Conservation (phyloP, 2,329 filamentous ascomycete species). For the Aspergillus costaricaensis region DNA sequence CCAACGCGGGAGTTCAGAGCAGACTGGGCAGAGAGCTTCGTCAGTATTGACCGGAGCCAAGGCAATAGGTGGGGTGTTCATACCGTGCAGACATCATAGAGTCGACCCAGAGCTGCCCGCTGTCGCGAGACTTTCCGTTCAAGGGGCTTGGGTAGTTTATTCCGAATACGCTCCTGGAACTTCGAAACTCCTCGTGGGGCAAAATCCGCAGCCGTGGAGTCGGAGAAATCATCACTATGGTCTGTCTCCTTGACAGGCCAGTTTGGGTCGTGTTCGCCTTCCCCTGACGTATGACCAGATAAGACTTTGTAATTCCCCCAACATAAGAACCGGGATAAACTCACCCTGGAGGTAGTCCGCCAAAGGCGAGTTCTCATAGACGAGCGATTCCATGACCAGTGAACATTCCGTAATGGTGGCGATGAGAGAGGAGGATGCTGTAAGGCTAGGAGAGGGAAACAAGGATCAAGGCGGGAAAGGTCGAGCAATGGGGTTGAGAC, state of each 20-base stretch:
- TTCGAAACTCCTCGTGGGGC: slow-evolving; percentile 54
- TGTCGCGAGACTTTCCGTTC: slow-evolving; percentile 36
- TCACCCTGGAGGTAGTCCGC: slow-evolving; percentile 87
- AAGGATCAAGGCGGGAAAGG: slow-evolving; percentile 13
- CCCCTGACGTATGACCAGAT: slow-evolving; percentile 36
- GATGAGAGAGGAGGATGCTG: slow-evolving; percentile 6
- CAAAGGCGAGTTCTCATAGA: slow-evolving; percentile 83
- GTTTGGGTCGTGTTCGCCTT: slow-evolving; percentile 48
- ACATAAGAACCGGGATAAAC: slow-evolving; percentile 26
- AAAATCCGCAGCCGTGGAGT: slow-evolving; percentile 43
- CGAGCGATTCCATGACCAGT: slow-evolving; percentile 76
- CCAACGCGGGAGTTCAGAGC: slow-evolving; percentile 56
- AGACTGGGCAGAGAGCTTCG: slow-evolving; percentile 23
- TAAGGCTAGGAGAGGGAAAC: neutral
- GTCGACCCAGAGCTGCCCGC: slow-evolving; percentile 36
- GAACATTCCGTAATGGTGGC: slow-evolving; percentile 32
- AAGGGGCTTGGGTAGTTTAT: slow-evolving; percentile 53
- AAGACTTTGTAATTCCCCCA: slow-evolving; percentile 4
- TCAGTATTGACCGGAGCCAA: slow-evolving; percentile 9
- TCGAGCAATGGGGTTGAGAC: neutral
- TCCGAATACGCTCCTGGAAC: slow-evolving; percentile 51
- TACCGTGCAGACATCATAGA: slow-evolving; percentile 54
- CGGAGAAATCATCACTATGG: slow-evolving; percentile 32
- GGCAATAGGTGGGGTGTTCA: slow-evolving; percentile 14
- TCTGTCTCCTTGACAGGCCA: slow-evolving; percentile 38